Percentiles rank a stretch among this genome's conserved stretches.
Evolutionary conservation across 768 basidiomycete species (phyloP).

Genomic region (Royoungia palumana): DNA sequence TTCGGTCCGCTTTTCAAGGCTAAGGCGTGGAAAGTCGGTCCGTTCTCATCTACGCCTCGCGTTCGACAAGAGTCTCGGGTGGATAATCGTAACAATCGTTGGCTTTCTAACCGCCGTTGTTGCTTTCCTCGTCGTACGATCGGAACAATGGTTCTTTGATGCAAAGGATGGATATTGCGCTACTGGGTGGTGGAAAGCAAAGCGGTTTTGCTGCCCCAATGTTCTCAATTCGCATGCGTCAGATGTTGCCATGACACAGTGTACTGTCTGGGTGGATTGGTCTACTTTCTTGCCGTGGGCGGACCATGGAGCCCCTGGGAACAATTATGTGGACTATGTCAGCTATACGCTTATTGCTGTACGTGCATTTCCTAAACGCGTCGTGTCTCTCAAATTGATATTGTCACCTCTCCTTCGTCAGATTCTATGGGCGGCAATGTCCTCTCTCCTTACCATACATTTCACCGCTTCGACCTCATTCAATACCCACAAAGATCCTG

Average conservation of each 20-base stretch:
- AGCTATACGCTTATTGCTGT: constrained; percentile 79
- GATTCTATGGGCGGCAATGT: constrained; percentile 68
- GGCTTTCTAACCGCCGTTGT: constrained; percentile 82
- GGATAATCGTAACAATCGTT: constrained; percentile 86
- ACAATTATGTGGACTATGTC: constrained; percentile 58
- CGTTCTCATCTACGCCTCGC: constrained; percentile 61
- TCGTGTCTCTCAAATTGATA: background rate
- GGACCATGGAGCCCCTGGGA: constrained; percentile 10
- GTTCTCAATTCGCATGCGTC: constrained; percentile 10
- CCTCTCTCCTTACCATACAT: constrained; percentile 79
- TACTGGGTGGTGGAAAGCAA: constrained; percentile 66
- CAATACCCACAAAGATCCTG: constrained; percentile 84
- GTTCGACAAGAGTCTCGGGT: constrained; percentile 78
- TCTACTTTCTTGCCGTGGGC: constrained; percentile 43
- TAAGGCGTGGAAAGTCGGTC: constrained; percentile 67
- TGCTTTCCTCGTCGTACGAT: constrained; percentile 82
- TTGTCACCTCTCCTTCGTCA: constrained; percentile 26
- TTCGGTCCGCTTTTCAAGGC: constrained; percentile 71
- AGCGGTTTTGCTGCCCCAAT: constrained; percentile 76
- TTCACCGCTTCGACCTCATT: constrained; percentile 90
- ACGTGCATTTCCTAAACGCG: constrained; percentile 29
- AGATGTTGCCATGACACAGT: constrained; percentile 42
- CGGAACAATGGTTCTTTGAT: constrained; percentile 89
- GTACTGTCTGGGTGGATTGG: constrained; percentile 78
- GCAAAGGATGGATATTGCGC: constrained; percentile 88